Evolutionary conservation across 2,329 filamentous ascomycete genomes (phyloP).

Genomic region (Xylaria sp.): DNA sequence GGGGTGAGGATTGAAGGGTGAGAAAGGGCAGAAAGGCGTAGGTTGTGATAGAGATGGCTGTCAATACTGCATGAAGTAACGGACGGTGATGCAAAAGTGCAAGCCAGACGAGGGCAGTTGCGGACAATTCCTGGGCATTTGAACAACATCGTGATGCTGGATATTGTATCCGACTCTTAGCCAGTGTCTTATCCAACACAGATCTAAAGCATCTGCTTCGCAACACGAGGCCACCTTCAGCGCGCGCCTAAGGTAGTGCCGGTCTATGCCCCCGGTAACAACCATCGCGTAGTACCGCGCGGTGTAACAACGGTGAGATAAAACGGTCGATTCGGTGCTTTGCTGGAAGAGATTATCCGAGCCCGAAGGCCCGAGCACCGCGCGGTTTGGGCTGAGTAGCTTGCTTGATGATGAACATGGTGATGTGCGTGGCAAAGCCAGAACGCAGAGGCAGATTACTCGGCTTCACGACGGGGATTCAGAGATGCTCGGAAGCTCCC

Average conservation of each 20-base stretch:
- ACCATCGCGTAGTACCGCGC: background rate
- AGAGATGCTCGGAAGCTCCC: too few species aligned
- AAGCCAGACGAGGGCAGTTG: background rate
- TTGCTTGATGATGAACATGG: background rate
- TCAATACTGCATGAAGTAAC: background rate
- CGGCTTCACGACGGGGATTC: too few species aligned
- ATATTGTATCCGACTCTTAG: background rate
- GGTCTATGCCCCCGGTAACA: background rate
- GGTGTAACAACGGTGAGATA: background rate
- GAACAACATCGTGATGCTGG: constrained; percentile 5
- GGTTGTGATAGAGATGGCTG: background rate
- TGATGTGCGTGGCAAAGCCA: too few species aligned
- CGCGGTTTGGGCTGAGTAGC: background rate
- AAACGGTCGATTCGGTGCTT: background rate
- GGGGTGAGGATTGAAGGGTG: background rate
- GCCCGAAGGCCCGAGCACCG: background rate
- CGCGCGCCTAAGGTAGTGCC: background rate
- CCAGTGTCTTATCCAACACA: background rate
- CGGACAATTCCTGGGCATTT: constrained; percentile 5
- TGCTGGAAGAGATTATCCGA: constrained; percentile 11
- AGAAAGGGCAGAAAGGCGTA: background rate
- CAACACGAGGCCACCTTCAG: background rate
- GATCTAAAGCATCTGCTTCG: background rate
- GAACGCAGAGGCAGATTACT: too few species aligned
- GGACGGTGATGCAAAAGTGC: background rate